Percentiles rank a stretch among this genome's conserved stretches.
These are phyloP conservation scores for Talaromyces islandicus DNA, from an alignment of 2,329 filamentous ascomycete species.

Conservation along the genomic window DNA sequence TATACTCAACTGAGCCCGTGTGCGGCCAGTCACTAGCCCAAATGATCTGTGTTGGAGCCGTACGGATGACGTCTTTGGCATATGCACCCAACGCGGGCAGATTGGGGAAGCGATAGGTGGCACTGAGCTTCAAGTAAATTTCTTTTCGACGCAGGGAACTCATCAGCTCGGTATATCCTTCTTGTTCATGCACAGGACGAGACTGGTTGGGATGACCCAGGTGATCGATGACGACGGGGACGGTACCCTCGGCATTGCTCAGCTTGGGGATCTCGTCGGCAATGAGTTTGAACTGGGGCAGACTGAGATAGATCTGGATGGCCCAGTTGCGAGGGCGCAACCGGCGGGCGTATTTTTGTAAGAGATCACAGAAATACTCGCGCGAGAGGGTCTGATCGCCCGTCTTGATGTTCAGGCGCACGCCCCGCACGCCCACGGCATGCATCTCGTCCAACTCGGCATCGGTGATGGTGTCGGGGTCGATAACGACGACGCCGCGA, in stretches of 20 bases:
- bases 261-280: constrained; percentile 1
- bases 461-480: constrained; percentile 37
- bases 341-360: neutral
- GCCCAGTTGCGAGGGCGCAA: constrained; percentile 2
- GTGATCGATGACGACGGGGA: constrained; percentile 5
- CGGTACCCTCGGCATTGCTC: neutral
- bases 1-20: constrained; percentile 2
- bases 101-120: constrained; percentile 3
- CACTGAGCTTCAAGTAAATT: constrained; percentile 7
- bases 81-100: constrained; percentile 3
- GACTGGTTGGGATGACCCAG: constrained; percentile 4
- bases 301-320: constrained; percentile 1
- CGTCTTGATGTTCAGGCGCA: constrained; percentile 50
- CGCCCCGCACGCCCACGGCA: constrained; percentile 51
- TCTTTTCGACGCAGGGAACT: neutral
- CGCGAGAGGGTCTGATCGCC: neutral
- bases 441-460: constrained; percentile 50
- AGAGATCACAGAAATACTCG: neutral
- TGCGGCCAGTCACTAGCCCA: constrained; percentile 10
- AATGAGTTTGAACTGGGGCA: neutral
- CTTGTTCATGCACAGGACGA: neutral
- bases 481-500: constrained; percentile 53
- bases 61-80: neutral
- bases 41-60: neutral
- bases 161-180: constrained; percentile 5